These are phyloP conservation scores for Euphorbia peplus DNA, from an alignment of 345 rosid species.

Conservation along the genomic window DNA sequence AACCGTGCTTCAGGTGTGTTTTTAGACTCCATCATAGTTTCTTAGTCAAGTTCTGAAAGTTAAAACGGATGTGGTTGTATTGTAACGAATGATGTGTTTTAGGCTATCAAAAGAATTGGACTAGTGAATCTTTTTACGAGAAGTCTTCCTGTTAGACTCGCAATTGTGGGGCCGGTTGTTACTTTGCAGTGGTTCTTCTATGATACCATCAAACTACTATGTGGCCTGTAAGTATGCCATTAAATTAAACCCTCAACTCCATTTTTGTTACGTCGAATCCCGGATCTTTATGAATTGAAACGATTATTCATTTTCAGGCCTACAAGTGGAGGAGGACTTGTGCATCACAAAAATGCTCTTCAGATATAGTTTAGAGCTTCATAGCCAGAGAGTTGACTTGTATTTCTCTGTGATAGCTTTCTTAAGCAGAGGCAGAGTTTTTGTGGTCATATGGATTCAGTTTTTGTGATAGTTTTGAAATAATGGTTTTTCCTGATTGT, in stretches of 20 bases:
- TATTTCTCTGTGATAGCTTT: background rate
- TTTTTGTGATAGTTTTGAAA: no score
- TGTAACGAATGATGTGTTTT: constrained; percentile 12
- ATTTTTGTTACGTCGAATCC: background rate
- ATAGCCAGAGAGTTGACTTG: background rate
- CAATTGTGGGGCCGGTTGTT: constrained; percentile 56
- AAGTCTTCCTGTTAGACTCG: constrained; percentile 62
- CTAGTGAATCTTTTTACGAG: constrained; percentile 49
- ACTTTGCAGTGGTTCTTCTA: constrained; percentile 63
- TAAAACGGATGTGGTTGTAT: background rate
- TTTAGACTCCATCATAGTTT: background rate
- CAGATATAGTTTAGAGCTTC: background rate
- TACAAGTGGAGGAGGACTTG: constrained; percentile 7
- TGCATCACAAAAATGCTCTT: background rate
- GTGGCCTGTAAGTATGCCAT: constrained; percentile 55
- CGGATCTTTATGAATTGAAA: background rate
- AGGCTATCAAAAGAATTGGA: constrained; percentile 63
- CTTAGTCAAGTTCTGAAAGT: background rate
- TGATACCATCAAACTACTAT: constrained; percentile 51
- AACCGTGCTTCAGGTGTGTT: constrained; percentile 43
- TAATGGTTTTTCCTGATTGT: no score
- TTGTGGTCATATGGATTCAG: no score
- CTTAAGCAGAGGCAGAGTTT: background rate
- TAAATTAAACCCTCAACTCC: background rate
- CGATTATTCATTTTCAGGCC: background rate